phyloP scores from a whole-genome alignment of 2,329 filamentous ascomycete species.

The Pezicula radicicola region DNA sequence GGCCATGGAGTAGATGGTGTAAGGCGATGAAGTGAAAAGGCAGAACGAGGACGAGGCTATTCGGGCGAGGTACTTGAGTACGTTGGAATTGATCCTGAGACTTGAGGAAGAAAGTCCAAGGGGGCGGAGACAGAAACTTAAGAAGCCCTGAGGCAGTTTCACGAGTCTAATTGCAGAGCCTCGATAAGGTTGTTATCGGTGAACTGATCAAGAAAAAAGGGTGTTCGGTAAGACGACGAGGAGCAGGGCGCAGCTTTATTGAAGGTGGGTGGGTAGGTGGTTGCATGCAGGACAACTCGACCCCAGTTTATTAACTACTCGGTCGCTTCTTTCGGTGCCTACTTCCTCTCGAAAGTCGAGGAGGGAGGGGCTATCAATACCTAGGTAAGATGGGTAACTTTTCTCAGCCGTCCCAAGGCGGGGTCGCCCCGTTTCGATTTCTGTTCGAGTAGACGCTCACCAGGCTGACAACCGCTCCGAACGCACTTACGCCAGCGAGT shows the following conservation, averaged over 20 bases:
- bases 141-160: background rate
- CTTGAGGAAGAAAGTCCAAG: conserved; percentile 1
- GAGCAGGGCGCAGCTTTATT: background rate
- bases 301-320: too few species aligned
- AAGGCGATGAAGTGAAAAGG: background rate
- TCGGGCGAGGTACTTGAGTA: background rate
- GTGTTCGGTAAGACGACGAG: background rate
- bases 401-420: too few species aligned
- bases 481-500: too few species aligned
- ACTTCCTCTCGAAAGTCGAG: too few species aligned
- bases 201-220: background rate
- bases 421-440: too few species aligned
- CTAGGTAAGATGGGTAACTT: too few species aligned
- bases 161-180: background rate
- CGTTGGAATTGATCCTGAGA: background rate
- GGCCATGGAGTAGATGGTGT: background rate
- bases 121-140: conserved; percentile 1
- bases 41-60: background rate
- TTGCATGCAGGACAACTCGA: too few species aligned
- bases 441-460: too few species aligned
- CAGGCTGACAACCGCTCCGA: too few species aligned
- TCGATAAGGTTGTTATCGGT: background rate
- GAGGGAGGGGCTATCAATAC: too few species aligned
- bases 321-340: too few species aligned
- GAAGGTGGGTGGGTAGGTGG: background rate